Conservation (phyloP, 139 green algal species). For the Micractinium conductrix region DNA sequence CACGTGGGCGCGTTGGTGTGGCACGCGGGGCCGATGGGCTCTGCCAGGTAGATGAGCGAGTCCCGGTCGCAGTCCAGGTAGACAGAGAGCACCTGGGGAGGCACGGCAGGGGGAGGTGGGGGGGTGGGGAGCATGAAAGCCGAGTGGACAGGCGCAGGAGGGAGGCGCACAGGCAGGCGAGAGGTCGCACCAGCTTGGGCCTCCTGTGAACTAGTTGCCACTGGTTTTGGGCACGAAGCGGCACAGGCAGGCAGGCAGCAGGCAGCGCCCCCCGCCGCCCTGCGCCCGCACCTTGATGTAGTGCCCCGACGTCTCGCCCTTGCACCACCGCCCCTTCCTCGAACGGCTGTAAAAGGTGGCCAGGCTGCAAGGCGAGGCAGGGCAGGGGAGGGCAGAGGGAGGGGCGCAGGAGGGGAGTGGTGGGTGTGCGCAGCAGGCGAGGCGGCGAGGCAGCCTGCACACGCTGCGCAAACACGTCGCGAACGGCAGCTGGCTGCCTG, state of each 20-base stretch:
- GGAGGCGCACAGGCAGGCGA: too few relatives aligned
- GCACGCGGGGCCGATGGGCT: constrained; percentile 89
- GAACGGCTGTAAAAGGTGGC: constrained; percentile 97
- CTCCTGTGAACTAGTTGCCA: too few relatives aligned
- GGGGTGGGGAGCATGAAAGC: not conserved
- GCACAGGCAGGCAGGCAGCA: not conserved
- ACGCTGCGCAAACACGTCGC: too few relatives aligned
- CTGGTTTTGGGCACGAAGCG: too few relatives aligned
- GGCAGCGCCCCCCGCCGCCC: too few relatives aligned
- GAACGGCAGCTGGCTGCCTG: too few relatives aligned
- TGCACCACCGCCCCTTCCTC: constrained; percentile 94
- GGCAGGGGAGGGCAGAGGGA: too few relatives aligned
- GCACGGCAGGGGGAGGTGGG: not conserved
- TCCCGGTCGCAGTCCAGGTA: constrained; percentile 94
- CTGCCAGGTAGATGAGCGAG: constrained; percentile 93
- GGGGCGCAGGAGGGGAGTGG: not conserved
- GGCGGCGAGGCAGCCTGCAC: too few relatives aligned
- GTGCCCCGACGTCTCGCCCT: constrained; percentile 96
- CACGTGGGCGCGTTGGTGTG: constrained; percentile 94
- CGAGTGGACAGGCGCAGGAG: too few relatives aligned
- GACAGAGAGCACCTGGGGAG: constrained; percentile 44
- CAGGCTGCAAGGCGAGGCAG: constrained; percentile 72
- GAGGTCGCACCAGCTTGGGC: too few relatives aligned
- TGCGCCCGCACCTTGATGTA: constrained; percentile 78
- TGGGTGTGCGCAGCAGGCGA: not conserved